Percentiles rank a stretch among this genome's conserved stretches.
These are phyloP conservation scores for Setaria italica DNA, from an alignment of 202 grass and related monocot genomes.

Conservation along the genomic window DNA sequence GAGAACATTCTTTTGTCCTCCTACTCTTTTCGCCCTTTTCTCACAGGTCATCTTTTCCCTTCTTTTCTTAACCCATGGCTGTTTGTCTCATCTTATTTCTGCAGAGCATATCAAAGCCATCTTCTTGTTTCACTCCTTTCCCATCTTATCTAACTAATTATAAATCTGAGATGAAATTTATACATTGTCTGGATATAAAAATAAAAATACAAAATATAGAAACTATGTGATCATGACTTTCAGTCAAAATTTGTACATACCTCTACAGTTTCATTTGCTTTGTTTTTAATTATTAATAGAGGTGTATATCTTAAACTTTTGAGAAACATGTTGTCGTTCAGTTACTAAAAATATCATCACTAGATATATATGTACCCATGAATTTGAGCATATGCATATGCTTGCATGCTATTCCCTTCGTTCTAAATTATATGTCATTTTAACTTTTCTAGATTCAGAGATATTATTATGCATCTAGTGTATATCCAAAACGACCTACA, in stretches of 20 bases:
- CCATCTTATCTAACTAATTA: background rate
- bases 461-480: too few species aligned
- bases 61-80: slow-evolving; percentile 9
- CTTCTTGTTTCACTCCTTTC: background rate
- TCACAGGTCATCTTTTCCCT: background rate
- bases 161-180: background rate
- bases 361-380: too few species aligned
- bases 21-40: background rate
- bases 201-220: background rate
- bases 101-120: background rate
- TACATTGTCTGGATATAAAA: background rate
- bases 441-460: too few species aligned
- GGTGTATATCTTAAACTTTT: background rate
- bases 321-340: background rate
- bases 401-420: background rate
- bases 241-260: background rate
- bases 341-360: background rate
- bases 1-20: slow-evolving; percentile 25
- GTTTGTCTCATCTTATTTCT: background rate
- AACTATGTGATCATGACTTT: too few species aligned
- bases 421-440: too few species aligned
- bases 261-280: background rate
- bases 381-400: background rate
- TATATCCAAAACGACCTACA: too few species aligned
- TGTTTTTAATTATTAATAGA: background rate